Evolutionary conservation across 2,329 filamentous ascomycete species (phyloP).

Genomic region (Elsinoe batatas): DNA sequence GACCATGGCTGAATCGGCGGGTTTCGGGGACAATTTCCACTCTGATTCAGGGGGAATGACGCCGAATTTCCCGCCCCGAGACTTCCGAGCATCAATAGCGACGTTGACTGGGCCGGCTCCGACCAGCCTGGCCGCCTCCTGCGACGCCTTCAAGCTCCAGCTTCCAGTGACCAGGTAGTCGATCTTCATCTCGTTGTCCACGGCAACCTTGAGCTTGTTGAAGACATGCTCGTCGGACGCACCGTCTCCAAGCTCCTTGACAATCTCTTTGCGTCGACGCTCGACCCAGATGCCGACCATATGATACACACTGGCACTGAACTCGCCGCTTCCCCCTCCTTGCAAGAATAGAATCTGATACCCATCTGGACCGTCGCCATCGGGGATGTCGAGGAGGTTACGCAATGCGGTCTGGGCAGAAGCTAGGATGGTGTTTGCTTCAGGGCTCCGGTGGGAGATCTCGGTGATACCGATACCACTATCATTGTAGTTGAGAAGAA

Average conservation of each 20-base stretch:
- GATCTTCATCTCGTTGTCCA: slow-evolving; percentile 62
- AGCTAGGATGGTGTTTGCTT: slow-evolving; percentile 69
- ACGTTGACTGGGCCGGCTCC: slow-evolving; percentile 74
- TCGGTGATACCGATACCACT: slow-evolving; percentile 81
- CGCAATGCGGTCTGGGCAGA: slow-evolving; percentile 66
- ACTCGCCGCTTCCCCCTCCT: slow-evolving; percentile 75
- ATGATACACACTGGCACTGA: slow-evolving; percentile 76
- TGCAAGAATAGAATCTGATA: slow-evolving; percentile 88
- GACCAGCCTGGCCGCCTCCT: slow-evolving; percentile 69
- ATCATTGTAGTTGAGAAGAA: slow-evolving; percentile 70
- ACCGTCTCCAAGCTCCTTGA: slow-evolving; percentile 45
- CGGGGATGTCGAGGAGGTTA: slow-evolving; percentile 67
- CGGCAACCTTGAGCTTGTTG: slow-evolving; percentile 51
- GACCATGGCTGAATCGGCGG: slow-evolving; percentile 56
- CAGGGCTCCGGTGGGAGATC: slow-evolving; percentile 75
- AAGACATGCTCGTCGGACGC: slow-evolving; percentile 45
- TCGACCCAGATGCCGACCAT: slow-evolving; percentile 74
- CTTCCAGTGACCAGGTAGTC: slow-evolving; percentile 88
- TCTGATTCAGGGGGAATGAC: slow-evolving; percentile 65
- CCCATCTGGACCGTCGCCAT: slow-evolving; percentile 65
- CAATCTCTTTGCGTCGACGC: slow-evolving; percentile 51
- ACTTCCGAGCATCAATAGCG: slow-evolving; percentile 52
- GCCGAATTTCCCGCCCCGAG: slow-evolving; percentile 74
- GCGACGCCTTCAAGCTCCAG: slow-evolving; percentile 82
- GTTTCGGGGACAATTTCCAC: slow-evolving; percentile 61